Evolutionary conservation across 768 basidiomycete genomes (phyloP), one percentile per base, ranked within the genome.

Genomic region (Lentinula aciculospora): DNA sequence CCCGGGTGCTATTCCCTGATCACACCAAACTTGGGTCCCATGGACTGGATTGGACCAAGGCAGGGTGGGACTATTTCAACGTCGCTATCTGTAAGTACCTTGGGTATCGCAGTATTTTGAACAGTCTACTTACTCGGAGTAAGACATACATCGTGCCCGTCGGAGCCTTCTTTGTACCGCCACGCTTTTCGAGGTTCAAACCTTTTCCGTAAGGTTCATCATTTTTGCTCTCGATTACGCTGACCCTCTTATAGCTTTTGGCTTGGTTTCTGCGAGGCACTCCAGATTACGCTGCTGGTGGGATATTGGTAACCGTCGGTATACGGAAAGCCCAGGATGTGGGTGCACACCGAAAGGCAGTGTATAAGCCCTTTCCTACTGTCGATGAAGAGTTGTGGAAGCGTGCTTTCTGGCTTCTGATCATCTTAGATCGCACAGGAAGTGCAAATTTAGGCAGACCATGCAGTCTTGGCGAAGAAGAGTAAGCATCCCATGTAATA

Each of bases 371-470:
- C 5, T 69, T 68, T 60, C 73, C 79, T 6, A 77, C 72, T 63
- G 61, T 78, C 53, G 84, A 88, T 42, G 80, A 83, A 36, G 89
- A 92, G 61, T 74, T 88, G 15, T 90, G 86, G 82, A 91, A 88
- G 66, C 81, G 92, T 27, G 84, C 84, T 0, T 90, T 92, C 65
- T 91, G 88, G 88, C 80, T 76, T 60, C 75, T 89, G 4, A 74
- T 85, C 12, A 73, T 79, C 5, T 76, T 82, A 53, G 88, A 89
- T 61, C 80, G 85, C 37, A 67, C 83, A 32, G 74, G 74, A 19
- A 81, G 81, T 47, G 76, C 77, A 34, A 67, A 68, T 27, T 67
- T 85, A 37, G 88, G 88, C 15, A 73, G 87, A 27, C 72, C 82
- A 13, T 82, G 79, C 58, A 75, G 76, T 34, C 67, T 81, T 34